A percentile compares a stretch with the other conserved stretches of the same genome.
Evolutionary conservation across 768 basidiomycete species (phyloP).

Genomic region (Tricholoma flavovirens): DNA sequence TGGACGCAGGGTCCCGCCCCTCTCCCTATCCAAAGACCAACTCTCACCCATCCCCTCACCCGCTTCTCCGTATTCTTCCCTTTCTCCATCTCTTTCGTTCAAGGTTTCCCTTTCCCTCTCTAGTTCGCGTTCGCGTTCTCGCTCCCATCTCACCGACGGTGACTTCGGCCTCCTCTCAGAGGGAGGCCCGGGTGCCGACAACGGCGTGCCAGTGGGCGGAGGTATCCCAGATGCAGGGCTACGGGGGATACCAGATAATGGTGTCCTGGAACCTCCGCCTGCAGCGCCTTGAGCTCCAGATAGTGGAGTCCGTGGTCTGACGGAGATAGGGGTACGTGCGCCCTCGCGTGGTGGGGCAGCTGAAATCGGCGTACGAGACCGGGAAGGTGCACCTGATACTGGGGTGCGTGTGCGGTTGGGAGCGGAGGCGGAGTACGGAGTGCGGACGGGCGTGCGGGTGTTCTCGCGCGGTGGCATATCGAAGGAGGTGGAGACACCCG

Average conservation of each 20-base stretch:
- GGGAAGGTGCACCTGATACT: conserved; percentile 42
- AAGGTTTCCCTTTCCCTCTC: conserved; percentile 9
- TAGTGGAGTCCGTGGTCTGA: conserved; percentile 2
- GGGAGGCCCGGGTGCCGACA: conserved; percentile 17
- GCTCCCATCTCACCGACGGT: conserved; percentile 23
- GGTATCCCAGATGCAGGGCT: conserved; percentile 3
- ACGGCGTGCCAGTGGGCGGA: conserved; percentile 21
- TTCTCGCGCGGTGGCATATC: conserved; percentile 41
- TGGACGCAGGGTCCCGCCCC: conserved; percentile 26
- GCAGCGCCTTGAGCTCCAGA: conserved; percentile 8
- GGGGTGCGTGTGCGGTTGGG: conserved; percentile 10
- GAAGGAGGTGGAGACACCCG: conserved; percentile 10
- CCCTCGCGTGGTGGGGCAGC: conserved; percentile 11
- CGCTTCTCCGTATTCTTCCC: conserved; percentile 14
- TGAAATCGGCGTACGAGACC: conserved; percentile 48
- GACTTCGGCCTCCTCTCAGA: conserved; percentile 26
- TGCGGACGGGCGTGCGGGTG: conserved; percentile 39
- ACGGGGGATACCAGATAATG: neutral
- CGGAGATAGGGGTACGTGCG: conserved; percentile 14
- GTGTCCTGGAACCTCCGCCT: neutral
- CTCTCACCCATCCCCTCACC: neutral
- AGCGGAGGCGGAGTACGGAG: conserved; percentile 11
- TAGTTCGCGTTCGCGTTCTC: conserved; percentile 11
- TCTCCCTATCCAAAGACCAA: conserved; percentile 10
- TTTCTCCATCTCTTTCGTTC: conserved; percentile 9